Percentiles rank a stretch among this genome's conserved stretches.
Conservation (phyloP, 306 rosid genomes). For the Quercus alba region DNA sequence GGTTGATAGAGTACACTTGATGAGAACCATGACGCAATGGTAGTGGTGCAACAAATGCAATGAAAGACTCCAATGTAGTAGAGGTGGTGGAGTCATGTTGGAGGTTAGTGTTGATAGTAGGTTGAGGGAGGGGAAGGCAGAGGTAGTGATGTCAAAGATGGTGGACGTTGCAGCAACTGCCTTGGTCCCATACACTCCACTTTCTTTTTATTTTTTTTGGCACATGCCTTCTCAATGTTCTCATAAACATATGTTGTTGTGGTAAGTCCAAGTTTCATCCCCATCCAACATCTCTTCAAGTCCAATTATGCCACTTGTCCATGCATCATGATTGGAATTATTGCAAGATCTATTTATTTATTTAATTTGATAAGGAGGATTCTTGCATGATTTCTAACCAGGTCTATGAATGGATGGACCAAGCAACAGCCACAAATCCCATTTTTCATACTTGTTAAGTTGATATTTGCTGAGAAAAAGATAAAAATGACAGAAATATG, state of each 20-base stretch:
- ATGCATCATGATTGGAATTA: neutral
- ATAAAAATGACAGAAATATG: neutral
- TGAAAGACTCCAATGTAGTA: neutral
- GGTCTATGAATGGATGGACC: neutral
- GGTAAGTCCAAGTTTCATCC: neutral
- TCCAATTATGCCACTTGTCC: neutral
- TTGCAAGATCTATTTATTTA: neutral
- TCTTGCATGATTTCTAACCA: neutral
- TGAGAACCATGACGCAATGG: neutral
- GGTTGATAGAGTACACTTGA: neutral
- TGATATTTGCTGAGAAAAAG: neutral
- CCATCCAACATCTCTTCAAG: neutral
- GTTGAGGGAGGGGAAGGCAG: neutral
- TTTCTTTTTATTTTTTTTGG: neutral
- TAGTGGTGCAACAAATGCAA: neutral
- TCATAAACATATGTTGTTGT: neutral
- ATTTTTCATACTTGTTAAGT: no score
- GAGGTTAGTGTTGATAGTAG: neutral
- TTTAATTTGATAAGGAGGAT: neutral
- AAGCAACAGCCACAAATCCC: neutral
- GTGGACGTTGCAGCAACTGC: neutral
- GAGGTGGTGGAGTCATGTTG: neutral
- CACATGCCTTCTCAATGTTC: neutral
- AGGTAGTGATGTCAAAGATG: neutral
- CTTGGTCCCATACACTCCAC: neutral